Base-by-base conservation (phyloP, 495 filamentous ascomycete genomes). In the Penicillium pancosmium region DNA sequence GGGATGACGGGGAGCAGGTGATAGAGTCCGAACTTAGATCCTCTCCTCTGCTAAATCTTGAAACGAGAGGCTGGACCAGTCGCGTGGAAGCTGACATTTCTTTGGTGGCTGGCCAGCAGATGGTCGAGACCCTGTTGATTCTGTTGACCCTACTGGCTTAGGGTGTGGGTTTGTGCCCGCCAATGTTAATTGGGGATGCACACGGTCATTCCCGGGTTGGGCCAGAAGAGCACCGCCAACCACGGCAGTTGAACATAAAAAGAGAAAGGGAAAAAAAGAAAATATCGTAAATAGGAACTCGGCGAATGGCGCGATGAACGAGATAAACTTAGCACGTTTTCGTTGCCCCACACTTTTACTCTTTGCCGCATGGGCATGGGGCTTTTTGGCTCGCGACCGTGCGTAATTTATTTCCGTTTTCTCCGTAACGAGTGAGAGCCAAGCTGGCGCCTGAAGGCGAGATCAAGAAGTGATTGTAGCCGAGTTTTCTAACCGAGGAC, bases 91-190 rank as follows among this genome's bases (percentile, higher is more conserved):
- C 52, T 52, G 61, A 59, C 60, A 57, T 47, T 19, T 15, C 18
- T n/a, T 50, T 34, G 51, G 64, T 64, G 61, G 64, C 57, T 60
- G 57, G 55, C 27, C 52, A 62, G 35, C 53, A 54, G 61, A 52
- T 47, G 50, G 63, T 63, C 66, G 57, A 66, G 56, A 41, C 66
- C 65, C 44, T 49, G n/a, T 19, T 16, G 43, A 13, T 21, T 10
- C 15, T 40, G 41, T 16, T 44, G 41, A 13, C 16, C 16, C 41
- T 44, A 9, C 16, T 44, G 41, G 41, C 41, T 16, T 9, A 44
- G 50, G 10, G 40, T 31, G 44, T 55, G 61, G 25, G 52, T 52
- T 33, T 49, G 21, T 19, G 33, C 44, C 50, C 15, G 48, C 55
- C 58, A 55, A 38, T 54, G 47, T 21, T 33, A 18, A 41, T 21